Evolutionary conservation across 495 filamentous ascomycete genomes (phyloP), one percentile per base, ranked within the genome.

Genomic region (Penicillium turbatum): DNA sequence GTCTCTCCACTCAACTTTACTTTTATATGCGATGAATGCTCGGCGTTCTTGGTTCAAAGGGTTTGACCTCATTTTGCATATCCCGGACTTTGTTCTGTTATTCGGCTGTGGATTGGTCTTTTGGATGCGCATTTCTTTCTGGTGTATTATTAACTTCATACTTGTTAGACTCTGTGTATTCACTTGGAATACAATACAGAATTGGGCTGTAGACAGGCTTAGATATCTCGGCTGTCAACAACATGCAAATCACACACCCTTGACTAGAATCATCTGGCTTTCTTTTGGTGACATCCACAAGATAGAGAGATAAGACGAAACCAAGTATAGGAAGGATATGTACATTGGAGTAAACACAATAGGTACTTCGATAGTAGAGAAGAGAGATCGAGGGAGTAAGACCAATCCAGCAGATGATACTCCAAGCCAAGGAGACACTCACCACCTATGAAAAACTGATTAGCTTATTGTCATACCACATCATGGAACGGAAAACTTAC

Each of bases 401-500:
- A 43, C 27, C 31, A 51, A 27, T 35, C 38, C 30, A 43, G 49
- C 19, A 27, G 30, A 42, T 43, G 32, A 30, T 35, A 42, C 30
- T 35, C 24, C 7, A 2, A 26, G 26, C 7, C 6, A n/a, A 16
- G 24, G 12, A 15, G 10, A 36, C 19, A 41, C 10, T 51, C 13
- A 51, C 49, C 49, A 51, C 49, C 49, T 51, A 13, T 35, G 16
- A 17, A 34, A 36, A n/a, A n/a, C n/a, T n/a, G n/a, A 29, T 51
- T 26, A 51, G 48, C 19, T 15, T 42, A 39, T n/a, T 5, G 29
- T 29, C 9, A 31, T 32, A 21, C 26, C 2, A 27, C 8, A 17
- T 34, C 1, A 40, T 21, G 6, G 13, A 27, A 26, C 27, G 6
- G 4, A 17, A 56, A 16, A 60, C 69, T 69, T 56, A 82, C 69